A percentile compares a stretch with the other conserved stretches of the same genome.
Conservation (phyloP, 2,329 filamentous ascomycete species). For the Sporothrix mexicana region DNA sequence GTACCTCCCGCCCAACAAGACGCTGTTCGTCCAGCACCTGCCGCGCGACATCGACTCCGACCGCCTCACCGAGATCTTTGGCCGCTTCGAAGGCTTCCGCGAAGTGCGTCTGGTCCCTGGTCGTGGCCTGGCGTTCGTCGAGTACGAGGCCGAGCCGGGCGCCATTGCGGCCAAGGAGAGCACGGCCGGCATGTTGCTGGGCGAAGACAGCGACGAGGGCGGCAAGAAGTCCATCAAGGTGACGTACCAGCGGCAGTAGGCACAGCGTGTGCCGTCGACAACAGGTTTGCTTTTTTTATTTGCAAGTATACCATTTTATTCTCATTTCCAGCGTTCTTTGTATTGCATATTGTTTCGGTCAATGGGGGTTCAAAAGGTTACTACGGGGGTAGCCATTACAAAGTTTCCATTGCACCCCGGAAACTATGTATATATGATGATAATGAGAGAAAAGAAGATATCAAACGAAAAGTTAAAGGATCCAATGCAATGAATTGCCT, state of each 20-base stretch:
- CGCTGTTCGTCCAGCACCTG: slow-evolving; percentile 89
- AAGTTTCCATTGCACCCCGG: slow-evolving; percentile 36
- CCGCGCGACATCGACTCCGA: slow-evolving; percentile 87
- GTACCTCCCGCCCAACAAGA: slow-evolving; percentile 96
- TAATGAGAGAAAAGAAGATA: neutral
- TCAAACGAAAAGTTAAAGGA: neutral
- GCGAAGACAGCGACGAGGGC: slow-evolving; percentile 53
- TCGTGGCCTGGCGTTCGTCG: slow-evolving; percentile 89
- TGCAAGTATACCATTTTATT: neutral
- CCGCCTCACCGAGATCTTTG: slow-evolving; percentile 78
- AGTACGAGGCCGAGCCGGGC: slow-evolving; percentile 89
- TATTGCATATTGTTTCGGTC: slow-evolving; percentile 29
- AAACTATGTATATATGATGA: slow-evolving; percentile 22
- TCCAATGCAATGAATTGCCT: neutral
- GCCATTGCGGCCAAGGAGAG: slow-evolving; percentile 94
- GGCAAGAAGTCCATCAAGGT: slow-evolving; percentile 78
- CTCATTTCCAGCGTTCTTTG: slow-evolving; percentile 10
- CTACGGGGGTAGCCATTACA: slow-evolving; percentile 14
- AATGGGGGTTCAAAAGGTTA: neutral
- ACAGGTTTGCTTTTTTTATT: slow-evolving; percentile 28
- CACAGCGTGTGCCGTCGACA: neutral
- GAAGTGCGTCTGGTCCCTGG: slow-evolving; percentile 90
- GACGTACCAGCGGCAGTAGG: slow-evolving; percentile 89
- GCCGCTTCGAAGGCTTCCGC: slow-evolving; percentile 89
- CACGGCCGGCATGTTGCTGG: slow-evolving; percentile 82